Evolutionary conservation across 2,329 filamentous ascomycete genomes (phyloP), one percentile per base, ranked within the genome.

Genomic region (Botrytis fabae): DNA sequence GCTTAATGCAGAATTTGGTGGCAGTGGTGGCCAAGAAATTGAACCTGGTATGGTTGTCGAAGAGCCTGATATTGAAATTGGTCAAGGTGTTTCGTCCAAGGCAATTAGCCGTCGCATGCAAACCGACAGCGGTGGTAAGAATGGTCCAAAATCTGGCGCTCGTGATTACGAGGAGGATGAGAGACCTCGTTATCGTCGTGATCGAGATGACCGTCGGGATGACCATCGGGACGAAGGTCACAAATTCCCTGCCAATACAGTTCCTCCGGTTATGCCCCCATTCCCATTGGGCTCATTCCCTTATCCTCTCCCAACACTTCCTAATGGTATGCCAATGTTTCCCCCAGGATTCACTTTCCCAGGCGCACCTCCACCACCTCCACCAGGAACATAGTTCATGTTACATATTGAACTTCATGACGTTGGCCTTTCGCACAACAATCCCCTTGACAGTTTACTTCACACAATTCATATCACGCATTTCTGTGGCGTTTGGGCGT

Each of bases 41-140:
- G 91, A 94, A 80, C 86, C 89, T 22, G 94, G 95, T 60, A 89
- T 99, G 84, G 92, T 95, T 10, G 92, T 99, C 40, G 96, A 99
- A 81, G 96, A 99, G 83, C 96, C 96, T 4, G 96, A 99, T 80
- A 99, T 99, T 78, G 96, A 99, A 83, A 99, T 99, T 73, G 96
- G 96, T 70, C 95, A 95, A 28, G 96, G 96, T 72, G 97, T 99
- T 22, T 98, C 95, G 28, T 98, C 94, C 61, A 99, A 99, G 85
- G 94, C 90, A 57, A 91, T 92, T 75, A 90, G 88, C 77, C 86
- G 90, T 28, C 88, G 90, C 51, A 91, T 91, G 88, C 88, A 90
- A 82, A 92, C 89, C 12, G 90, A 92, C 80, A 89, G 89, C 79
- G 88, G 89, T 70, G 90, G 90, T 51, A 86, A 86, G 77, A 88